Conservation (phyloP, 257 asterid genomes). For the Scutellaria minor region DNA sequence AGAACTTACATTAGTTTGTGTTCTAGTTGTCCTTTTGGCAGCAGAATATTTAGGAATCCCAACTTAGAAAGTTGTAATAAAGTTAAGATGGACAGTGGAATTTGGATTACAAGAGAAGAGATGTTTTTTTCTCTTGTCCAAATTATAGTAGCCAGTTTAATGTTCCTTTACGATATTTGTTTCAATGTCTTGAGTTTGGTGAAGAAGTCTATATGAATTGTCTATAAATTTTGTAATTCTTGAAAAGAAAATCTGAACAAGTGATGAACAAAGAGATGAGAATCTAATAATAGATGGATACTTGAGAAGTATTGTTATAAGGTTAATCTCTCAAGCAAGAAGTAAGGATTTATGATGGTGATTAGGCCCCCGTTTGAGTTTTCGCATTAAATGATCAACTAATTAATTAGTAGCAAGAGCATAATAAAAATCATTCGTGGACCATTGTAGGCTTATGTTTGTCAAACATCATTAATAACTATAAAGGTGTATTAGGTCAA, state of each 20-base stretch:
- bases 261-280: too few relatives aligned
- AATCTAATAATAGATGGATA: background rate
- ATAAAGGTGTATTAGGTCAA: background rate
- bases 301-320: background rate
- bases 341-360: background rate
- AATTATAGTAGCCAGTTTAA: conserved; percentile 4
- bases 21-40: background rate
- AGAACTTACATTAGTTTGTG: background rate
- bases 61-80: background rate
- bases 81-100: background rate
- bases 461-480: background rate
- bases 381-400: background rate
- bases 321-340: background rate
- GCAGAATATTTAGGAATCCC: background rate
- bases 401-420: background rate
- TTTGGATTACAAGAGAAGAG: conserved; percentile 3
- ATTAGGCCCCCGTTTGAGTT: background rate
- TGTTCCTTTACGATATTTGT: background rate
- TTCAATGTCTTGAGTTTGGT: background rate
- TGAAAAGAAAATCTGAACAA: background rate
- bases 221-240: too few relatives aligned
- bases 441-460: background rate
- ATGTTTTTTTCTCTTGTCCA: background rate
- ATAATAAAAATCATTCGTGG: background rate
- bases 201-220: background rate